A percentile compares a stretch with the other conserved stretches of the same genome.
These are phyloP conservation scores for Fomitopsis palustris DNA, from an alignment of 1,284 basidiomycete genomes.

Conservation along the genomic window DNA sequence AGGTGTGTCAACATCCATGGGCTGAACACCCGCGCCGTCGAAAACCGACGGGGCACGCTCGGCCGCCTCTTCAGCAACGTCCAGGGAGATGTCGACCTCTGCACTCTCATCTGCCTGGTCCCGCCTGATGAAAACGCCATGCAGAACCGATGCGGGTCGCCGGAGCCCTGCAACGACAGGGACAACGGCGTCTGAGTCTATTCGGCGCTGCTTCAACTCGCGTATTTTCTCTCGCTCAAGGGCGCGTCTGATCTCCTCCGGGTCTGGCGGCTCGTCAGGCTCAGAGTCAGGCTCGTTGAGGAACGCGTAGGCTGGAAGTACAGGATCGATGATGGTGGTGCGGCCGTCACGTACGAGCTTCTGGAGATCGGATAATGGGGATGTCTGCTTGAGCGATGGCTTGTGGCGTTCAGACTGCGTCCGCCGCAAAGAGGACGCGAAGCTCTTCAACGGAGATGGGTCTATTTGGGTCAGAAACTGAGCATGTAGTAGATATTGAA, in stretches of 20 bases:
- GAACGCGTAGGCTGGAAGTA: slow-evolving; percentile 40
- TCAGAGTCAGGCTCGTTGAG: slow-evolving; percentile 31
- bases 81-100: slow-evolving; percentile 48
- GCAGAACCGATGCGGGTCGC: slow-evolving; percentile 18
- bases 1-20: slow-evolving; percentile 20
- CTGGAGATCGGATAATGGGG: slow-evolving; percentile 58
- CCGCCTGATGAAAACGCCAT: slow-evolving; percentile 47
- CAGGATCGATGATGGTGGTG: slow-evolving; percentile 55
- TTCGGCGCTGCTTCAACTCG: slow-evolving; percentile 51
- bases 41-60: neutral
- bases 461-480: slow-evolving; percentile 24
- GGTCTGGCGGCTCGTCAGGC: slow-evolving; percentile 37
- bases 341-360: slow-evolving; percentile 53
- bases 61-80: slow-evolving; percentile 1
- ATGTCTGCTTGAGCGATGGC: slow-evolving; percentile 38
- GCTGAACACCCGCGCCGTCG: slow-evolving; percentile 6
- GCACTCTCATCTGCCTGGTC: slow-evolving; percentile 58
- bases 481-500: neutral
- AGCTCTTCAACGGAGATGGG: slow-evolving; percentile 40
- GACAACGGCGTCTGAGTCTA: slow-evolving; percentile 24
- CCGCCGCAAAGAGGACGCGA: slow-evolving; percentile 36
- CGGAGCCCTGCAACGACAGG: slow-evolving; percentile 24
- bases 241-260: slow-evolving; percentile 37
- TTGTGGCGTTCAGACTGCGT: slow-evolving; percentile 34
- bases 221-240: slow-evolving; percentile 50